Evolutionary conservation across 305 asterid species (phyloP), one percentile per base, ranked within the genome.

Genomic region (Fraxinus velutina): DNA sequence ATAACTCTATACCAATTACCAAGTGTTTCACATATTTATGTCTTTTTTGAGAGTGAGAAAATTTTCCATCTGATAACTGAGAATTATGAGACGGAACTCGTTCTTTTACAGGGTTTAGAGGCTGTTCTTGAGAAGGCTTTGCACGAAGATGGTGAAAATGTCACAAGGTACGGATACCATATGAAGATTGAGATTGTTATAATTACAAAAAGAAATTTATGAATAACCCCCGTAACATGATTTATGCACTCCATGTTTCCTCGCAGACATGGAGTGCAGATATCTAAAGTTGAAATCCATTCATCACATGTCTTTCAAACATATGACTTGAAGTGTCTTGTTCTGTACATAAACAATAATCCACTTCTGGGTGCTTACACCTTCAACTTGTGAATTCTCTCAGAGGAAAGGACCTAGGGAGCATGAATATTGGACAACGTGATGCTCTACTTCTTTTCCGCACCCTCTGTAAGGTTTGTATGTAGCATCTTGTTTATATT

Each of bases 91-190:
- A 71, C 81, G 75, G 82, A 79, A 78, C 42, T 78, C 55, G 76
- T 72, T 50, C 78, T 34, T 66, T 52, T 85, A 34, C 77, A 96
- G 98, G 98, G 98, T 88, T 87, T 96, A 85, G 99, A 96, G 93
- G 99, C 99, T 85, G 98, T 91, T 88, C 95, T 96, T 19, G 98
- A 96, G 90, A 96, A 96, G 88, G 98, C 98, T 80, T 98, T 96
- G 87, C 90, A 89, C 84, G 99, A 93, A 90, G 98, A 94, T 85
- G 95, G 97, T 81, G 97, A 90, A 84, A 93, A 96, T 85, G 92
- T 88, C 81, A 84, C 94, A 47, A 92, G 97, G 99, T 94, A 88
- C 33, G 79, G 74, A 81, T 78, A 74, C 85, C 62, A 15, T 34
- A 75, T 76, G 75, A 52, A 66, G 68, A 57, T 85, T 82, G 81